These are phyloP conservation scores for Thelonectria discophora DNA, from an alignment of 2,329 filamentous ascomycete genomes.

Conservation along the genomic window DNA sequence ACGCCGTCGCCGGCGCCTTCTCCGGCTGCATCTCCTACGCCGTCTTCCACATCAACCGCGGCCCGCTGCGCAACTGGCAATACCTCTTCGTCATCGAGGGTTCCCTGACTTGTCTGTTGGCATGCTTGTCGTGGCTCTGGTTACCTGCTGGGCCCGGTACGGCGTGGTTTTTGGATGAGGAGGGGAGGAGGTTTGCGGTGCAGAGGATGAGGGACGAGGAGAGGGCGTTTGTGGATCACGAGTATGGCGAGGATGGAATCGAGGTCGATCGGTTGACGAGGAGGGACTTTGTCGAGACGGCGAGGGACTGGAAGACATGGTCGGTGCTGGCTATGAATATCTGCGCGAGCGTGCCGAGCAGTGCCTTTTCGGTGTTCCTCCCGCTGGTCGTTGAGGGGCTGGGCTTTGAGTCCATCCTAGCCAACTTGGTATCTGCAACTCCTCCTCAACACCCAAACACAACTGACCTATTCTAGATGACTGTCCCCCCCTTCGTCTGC, in stretches of 20 bases:
- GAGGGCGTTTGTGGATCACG: conserved; percentile 37
- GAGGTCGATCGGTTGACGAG: conserved; percentile 36
- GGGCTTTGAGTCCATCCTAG: conserved; percentile 41
- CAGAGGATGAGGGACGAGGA: conserved; percentile 38
- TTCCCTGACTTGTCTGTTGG: conserved; percentile 47
- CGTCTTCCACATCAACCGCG: conserved; percentile 38
- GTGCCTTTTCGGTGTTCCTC: conserved; percentile 41
- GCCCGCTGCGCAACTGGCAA: conserved; percentile 65
- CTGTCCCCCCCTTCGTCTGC: conserved; percentile 41
- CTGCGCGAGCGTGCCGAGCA: conserved; percentile 41
- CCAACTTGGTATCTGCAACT: conserved; percentile 35
- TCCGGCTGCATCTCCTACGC: conserved; percentile 43
- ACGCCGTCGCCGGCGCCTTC: conserved; percentile 41
- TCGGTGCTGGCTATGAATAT: conserved; percentile 40
- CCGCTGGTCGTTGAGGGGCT: conserved; percentile 41
- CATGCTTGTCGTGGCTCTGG: conserved; percentile 40
- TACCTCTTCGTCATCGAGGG: conserved; percentile 78
- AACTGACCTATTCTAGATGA: conserved; percentile 32
- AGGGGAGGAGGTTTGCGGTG: conserved; percentile 36
- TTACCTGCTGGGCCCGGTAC: conserved; percentile 39
- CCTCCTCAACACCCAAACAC: neutral
- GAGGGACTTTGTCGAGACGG: conserved; percentile 39
- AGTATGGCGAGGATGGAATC: conserved; percentile 40
- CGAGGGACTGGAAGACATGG: conserved; percentile 43
- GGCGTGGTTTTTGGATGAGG: conserved; percentile 38